phyloP scores from a whole-genome alignment of 2,329 filamentous ascomycete species.

The Epichloe bromicola region DNA sequence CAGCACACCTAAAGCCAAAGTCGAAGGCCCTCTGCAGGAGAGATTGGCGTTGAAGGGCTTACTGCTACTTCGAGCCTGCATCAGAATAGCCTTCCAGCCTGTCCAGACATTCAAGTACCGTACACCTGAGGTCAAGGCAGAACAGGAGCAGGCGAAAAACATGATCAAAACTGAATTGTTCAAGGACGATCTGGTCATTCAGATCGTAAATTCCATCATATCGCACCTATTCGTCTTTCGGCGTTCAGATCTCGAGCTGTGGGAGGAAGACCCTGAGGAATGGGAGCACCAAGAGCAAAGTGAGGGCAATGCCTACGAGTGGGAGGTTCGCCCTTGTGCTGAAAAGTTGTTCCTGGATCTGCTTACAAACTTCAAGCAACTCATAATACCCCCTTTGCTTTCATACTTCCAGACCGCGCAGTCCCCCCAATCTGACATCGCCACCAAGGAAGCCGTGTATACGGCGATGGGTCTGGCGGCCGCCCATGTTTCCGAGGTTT shows the following conservation, averaged over 20 bases:
- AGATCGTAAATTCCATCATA: slow-evolving; percentile 75
- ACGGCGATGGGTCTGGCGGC: slow-evolving; percentile 82
- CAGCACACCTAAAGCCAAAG: slow-evolving; percentile 32
- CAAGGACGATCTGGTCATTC: slow-evolving; percentile 60
- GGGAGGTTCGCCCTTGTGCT: slow-evolving; percentile 80
- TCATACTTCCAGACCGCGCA: slow-evolving; percentile 72
- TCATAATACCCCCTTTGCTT: slow-evolving; percentile 67
- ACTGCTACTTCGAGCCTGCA: slow-evolving; percentile 66
- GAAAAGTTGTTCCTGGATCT: slow-evolving; percentile 91
- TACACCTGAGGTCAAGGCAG: slow-evolving; percentile 58
- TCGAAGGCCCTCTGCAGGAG: slow-evolving; percentile 56
- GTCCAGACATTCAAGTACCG: slow-evolving; percentile 74
- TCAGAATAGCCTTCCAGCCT: slow-evolving; percentile 75
- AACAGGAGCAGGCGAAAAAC: slow-evolving; percentile 57
- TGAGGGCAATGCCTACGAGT: slow-evolving; percentile 77
- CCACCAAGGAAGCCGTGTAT: slow-evolving; percentile 89
- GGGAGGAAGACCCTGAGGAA: slow-evolving; percentile 89
- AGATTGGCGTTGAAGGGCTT: slow-evolving; percentile 73
- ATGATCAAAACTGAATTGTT: slow-evolving; percentile 63
- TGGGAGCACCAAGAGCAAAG: slow-evolving; percentile 89
- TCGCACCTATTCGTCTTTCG: slow-evolving; percentile 82
- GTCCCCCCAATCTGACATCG: slow-evolving; percentile 50
- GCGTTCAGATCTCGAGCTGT: slow-evolving; percentile 71
- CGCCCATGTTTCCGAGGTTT: slow-evolving; percentile 54
- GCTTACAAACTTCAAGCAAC: slow-evolving; percentile 73